Evolutionary conservation across 306 rosid genomes (phyloP), one percentile per base, ranked within the genome.

Genomic region (Quercus glauca): DNA sequence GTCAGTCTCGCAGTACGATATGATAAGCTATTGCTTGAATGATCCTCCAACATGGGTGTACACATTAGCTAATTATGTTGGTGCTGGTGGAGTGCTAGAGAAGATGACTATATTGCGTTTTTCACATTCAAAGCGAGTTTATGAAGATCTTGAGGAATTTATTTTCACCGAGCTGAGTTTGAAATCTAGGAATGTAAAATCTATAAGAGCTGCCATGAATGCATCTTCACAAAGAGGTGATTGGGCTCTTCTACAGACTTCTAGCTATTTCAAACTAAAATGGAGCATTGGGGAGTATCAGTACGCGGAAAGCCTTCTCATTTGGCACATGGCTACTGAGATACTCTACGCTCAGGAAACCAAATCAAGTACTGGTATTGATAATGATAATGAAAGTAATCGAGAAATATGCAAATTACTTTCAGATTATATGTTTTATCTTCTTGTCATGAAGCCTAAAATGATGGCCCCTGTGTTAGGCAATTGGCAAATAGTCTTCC

Each of bases 321-420:
- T 79, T 5, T 83, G 83, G 86, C 86, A 83, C 79, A 25, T 83
- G 13, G 86, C 83, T 14, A 83, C 86, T 0, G 78, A 83, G 45
- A 7, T 41, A 55, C 68, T 83, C 12, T 70, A 28, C 60, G 55
- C 14, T 29, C 10, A 28, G 1, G 5, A 41, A 28, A 4, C 0
- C 58, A 0, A n/a, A 49, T 3, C 31, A 21, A 6, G 0, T 6
- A 1, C 11, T 2, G 6, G 0, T 0, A 7, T 41, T 6, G 11
- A 2, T 7, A 7, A 9, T 7, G 69, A 9, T 5, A 19, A 3
- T 1, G 0, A 63, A 0, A 8, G 4, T 12, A 14, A 71, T 5
- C 14, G 63, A 28, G 1, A 12, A 20, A 49, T 14, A n/a, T 78
- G 83, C 73, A 41, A 41, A 41, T 41, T 41, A 41, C 45, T 41